Evolutionary conservation across 495 filamentous ascomycete genomes (phyloP).

Genomic region (Apodospora peruviana): DNA sequence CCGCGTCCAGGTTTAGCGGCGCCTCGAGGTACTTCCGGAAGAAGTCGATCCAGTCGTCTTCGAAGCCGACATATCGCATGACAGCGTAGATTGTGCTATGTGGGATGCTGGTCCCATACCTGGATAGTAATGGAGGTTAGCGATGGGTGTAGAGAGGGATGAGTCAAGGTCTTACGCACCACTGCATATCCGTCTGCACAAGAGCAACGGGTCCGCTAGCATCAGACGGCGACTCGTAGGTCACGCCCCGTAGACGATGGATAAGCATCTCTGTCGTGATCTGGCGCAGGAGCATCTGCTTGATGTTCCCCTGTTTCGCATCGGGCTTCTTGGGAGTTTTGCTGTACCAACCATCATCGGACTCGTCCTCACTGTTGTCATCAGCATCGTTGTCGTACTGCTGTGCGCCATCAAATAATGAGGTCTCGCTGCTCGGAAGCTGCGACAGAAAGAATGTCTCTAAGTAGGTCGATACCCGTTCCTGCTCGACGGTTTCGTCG

Average conservation of each 20-base stretch:
- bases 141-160: neutral
- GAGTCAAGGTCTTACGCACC: constrained; percentile 29
- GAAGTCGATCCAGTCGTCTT: constrained; percentile 54
- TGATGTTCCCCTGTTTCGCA: constrained; percentile 25
- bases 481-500: constrained; percentile 10
- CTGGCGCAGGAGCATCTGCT: constrained; percentile 56
- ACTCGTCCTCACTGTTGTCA: constrained; percentile 16
- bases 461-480: constrained; percentile 17
- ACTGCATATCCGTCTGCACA: constrained; percentile 60
- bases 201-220: constrained; percentile 50
- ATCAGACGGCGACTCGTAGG: constrained; percentile 9
- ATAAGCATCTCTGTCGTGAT: constrained; percentile 55
- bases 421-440: constrained; percentile 44
- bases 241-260: constrained; percentile 35
- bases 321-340: constrained; percentile 3
- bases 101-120: constrained; percentile 48
- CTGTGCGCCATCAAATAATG: constrained; percentile 21
- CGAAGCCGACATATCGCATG: constrained; percentile 56
- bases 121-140: neutral
- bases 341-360: constrained; percentile 10
- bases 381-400: constrained; percentile 10
- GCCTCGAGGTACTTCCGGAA: constrained; percentile 57
- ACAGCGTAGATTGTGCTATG: constrained; percentile 55
- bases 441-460: constrained; percentile 36
- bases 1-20: constrained; percentile 52